phyloP scores from a whole-genome alignment of 2,329 filamentous ascomycete species.

The Dendryphion nanum region DNA sequence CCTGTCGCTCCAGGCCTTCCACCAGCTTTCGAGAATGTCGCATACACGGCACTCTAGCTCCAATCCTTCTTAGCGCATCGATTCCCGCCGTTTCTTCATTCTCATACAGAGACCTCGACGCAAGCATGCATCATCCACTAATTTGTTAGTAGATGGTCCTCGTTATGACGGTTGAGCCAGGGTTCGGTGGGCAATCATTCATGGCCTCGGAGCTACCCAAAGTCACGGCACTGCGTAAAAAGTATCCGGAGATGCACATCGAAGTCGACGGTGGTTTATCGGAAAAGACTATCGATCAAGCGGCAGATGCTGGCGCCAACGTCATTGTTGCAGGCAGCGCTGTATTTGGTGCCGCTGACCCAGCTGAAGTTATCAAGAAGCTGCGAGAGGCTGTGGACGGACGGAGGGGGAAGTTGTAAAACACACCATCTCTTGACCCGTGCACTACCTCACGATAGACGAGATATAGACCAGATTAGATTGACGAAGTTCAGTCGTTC shows the following conservation, averaged over 20 bases:
- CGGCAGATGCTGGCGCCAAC: slow-evolving; percentile 92
- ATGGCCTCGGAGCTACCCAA: slow-evolving; percentile 96
- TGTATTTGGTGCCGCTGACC: slow-evolving; percentile 89
- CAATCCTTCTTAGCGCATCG: background rate
- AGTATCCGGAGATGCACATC: slow-evolving; percentile 91
- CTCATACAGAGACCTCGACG: too few species aligned
- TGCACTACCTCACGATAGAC: too few species aligned
- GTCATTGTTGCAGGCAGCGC: slow-evolving; percentile 97
- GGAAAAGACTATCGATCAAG: slow-evolving; percentile 85
- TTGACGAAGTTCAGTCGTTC: too few species aligned
- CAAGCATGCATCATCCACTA: background rate
- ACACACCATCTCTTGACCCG: too few species aligned
- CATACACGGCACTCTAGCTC: too few species aligned
- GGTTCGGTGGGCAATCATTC: slow-evolving; percentile 97
- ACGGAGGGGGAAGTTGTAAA: slow-evolving; percentile 41
- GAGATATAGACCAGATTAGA: too few species aligned
- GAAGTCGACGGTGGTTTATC: slow-evolving; percentile 95
- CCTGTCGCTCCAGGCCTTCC: slow-evolving; percentile 14
- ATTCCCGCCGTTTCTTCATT: background rate
- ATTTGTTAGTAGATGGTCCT: slow-evolving; percentile 80
- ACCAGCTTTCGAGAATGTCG: slow-evolving; percentile 14
- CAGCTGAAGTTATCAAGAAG: slow-evolving; percentile 79
- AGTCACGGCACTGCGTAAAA: slow-evolving; percentile 76
- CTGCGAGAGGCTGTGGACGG: slow-evolving; percentile 77
- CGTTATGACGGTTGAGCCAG: slow-evolving; percentile 96